These are phyloP conservation scores for Actinomortierella ambigua DNA, from an alignment of 371 early-diverging fungal species.

Conservation along the genomic window DNA sequence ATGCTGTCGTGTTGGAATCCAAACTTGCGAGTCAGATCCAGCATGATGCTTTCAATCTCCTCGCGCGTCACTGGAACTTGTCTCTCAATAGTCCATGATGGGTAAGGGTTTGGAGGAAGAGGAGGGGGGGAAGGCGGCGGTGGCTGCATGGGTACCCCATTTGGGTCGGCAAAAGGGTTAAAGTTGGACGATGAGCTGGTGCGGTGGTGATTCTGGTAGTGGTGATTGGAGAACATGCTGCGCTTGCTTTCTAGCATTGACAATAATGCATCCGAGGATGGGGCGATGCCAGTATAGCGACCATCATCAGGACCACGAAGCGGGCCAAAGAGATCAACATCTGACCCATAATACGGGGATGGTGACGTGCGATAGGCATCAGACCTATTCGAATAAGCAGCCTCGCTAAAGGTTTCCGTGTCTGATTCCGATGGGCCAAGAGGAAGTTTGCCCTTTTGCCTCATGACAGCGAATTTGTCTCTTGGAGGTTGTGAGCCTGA, in stretches of 20 bases:
- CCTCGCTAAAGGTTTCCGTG: conserved; percentile 58
- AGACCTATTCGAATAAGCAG: conserved; percentile 56
- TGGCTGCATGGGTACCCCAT: conserved; percentile 9
- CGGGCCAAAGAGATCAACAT: conserved; percentile 68
- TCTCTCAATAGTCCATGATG: conserved; percentile 71
- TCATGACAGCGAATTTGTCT: background rate
- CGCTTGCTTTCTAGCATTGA: conserved; percentile 76
- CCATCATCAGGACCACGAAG: conserved; percentile 67
- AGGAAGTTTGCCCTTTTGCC: conserved; percentile 11
- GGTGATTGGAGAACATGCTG: conserved; percentile 47
- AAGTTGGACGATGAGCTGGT: conserved; percentile 11
- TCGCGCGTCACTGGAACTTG: conserved; percentile 69
- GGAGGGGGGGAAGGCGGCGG: conserved; percentile 5
- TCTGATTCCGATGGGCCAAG: conserved; percentile 51
- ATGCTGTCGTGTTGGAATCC: conserved; percentile 86
- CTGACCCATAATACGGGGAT: conserved; percentile 41
- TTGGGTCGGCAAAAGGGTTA: conserved; percentile 10
- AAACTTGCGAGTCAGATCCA: conserved; percentile 65
- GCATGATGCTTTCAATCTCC: conserved; percentile 70
- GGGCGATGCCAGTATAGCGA: conserved; percentile 74
- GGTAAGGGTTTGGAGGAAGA: conserved; percentile 57
- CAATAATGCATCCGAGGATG: conserved; percentile 77
- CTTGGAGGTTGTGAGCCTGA: background rate
- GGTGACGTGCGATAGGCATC: conserved; percentile 25
- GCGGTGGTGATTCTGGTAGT: conserved; percentile 22